Percentiles rank a stretch among this genome's conserved stretches.
Conservation (phyloP, 495 filamentous ascomycete species). For the Tetracladium marchalianum region DNA sequence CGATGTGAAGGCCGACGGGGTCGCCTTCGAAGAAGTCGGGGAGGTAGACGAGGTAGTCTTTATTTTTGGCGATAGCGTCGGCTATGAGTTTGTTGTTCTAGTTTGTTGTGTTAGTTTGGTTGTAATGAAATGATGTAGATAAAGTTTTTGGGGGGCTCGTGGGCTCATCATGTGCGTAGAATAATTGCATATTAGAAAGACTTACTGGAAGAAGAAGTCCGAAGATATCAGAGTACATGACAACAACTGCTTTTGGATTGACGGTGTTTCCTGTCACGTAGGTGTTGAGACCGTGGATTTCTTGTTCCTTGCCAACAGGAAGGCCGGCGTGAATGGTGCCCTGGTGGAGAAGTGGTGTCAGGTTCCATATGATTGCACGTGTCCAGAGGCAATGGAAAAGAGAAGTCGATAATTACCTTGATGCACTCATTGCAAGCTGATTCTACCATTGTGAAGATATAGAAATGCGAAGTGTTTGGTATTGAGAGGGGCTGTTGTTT, state of each 20-base stretch:
- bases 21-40: slow-evolving; percentile 35
- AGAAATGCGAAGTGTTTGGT: too few relatives aligned
- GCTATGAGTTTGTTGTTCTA: slow-evolving; percentile 33
- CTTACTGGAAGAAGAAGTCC: slow-evolving; percentile 23
- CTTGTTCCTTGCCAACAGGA: slow-evolving; percentile 26
- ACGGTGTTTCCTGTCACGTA: slow-evolving; percentile 31
- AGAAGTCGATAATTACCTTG: not conserved
- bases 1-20: slow-evolving; percentile 25
- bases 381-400: not conserved
- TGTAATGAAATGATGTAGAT: too few relatives aligned
- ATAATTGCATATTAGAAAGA: too few relatives aligned
- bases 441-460: not conserved
- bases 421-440: not conserved
- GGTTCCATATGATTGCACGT: too few relatives aligned
- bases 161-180: too few relatives aligned
- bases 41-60: slow-evolving; percentile 32
- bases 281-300: slow-evolving; percentile 30
- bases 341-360: slow-evolving; percentile 10
- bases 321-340: slow-evolving; percentile 30
- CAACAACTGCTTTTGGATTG: slow-evolving; percentile 25
- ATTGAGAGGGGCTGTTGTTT: too few relatives aligned
- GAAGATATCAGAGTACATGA: slow-evolving; percentile 33
- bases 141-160: too few relatives aligned
- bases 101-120: too few relatives aligned
- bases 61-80: slow-evolving; percentile 31